Evolutionary conservation across 306 rosid species (phyloP), one percentile per base, ranked within the genome.

Genomic region (Biancaea sappan): DNA sequence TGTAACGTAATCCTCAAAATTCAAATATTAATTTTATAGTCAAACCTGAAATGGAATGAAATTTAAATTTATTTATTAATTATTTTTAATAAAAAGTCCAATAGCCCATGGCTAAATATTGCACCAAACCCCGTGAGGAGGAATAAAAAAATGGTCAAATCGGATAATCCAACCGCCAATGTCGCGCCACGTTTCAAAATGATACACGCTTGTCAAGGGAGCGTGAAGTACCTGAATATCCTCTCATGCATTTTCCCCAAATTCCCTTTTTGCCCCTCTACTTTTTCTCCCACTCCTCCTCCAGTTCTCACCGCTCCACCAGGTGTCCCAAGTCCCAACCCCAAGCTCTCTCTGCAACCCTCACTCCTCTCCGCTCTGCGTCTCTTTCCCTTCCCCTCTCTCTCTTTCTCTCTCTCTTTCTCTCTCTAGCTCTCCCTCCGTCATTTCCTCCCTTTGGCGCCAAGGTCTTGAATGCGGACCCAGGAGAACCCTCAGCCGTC

Each of bases 221-320:
- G 4, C 18, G 47, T 0, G 38, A 38, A n/a, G 50, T 69, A 80
- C 77, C 35, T 31, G 73, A 79, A 87, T 83, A 81, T 66, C 80
- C 86, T 11, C 43, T 8, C 7, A 4, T 8, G 22, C 41, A 25
- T 8, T 22, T 19, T 53, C 16, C 14, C 5, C 31, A 3, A 3
- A 81, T 16, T 86, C 26, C 83, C 89, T n/a, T 3, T 60, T 19
- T 37, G 77, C 22, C 83, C 86, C 90, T 26, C 8, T 3, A 19
- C 59, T 56, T 38, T 31, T 50, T 2, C 47, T 67, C 63, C 53
- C 6, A 11, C 58, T 29, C 31, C 47, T 22, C 60, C 51, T 54
- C 43, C 84, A 51, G 74, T 8, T n/a, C n/a, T n/a, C n/a, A n/a
- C n/a, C n/a, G n/a, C n/a, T n/a, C n/a, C n/a, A n/a, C n/a, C n/a